Conservation (phyloP, 83 land plant genomes). For the Diphasiastrum complanatum region DNA sequence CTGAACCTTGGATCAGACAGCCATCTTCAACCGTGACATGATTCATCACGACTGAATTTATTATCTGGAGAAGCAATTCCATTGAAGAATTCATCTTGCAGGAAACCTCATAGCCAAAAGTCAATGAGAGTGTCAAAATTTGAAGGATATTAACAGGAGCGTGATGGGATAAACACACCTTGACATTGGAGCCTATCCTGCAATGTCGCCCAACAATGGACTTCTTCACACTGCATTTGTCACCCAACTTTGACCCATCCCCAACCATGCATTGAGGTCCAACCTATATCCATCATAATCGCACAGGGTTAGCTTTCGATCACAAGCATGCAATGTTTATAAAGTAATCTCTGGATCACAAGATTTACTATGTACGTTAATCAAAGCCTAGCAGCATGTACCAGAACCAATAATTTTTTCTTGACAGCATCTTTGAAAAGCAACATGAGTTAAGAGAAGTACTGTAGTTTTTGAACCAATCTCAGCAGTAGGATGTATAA, state of each 20-base stretch:
- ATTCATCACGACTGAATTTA: slow-evolving; percentile 91
- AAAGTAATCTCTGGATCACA: too few species aligned
- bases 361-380: too few species aligned
- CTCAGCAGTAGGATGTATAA: slow-evolving; percentile 70
- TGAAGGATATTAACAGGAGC: background rate
- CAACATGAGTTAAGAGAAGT: slow-evolving; percentile 5
- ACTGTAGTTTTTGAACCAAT: slow-evolving; percentile 86
- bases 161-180: slow-evolving; percentile 50
- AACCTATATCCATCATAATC: slow-evolving; percentile 54
- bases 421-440: background rate
- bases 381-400: too few species aligned
- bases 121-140: background rate
- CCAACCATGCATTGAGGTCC: slow-evolving; percentile 96
- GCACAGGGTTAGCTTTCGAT: too few species aligned
- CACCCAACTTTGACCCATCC: slow-evolving; percentile 89
- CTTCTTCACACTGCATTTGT: slow-evolving; percentile 91
- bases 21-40: slow-evolving; percentile 90
- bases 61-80: slow-evolving; percentile 37
- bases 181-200: slow-evolving; percentile 93
- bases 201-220: slow-evolving; percentile 98
- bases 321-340: too few species aligned
- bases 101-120: background rate
- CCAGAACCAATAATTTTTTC: too few species aligned
- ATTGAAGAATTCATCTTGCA: background rate
- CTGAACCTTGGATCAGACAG: slow-evolving; percentile 77